These are phyloP conservation scores for Aureobasidium vineae DNA, from an alignment of 2,329 filamentous ascomycete species.

Conservation along the genomic window DNA sequence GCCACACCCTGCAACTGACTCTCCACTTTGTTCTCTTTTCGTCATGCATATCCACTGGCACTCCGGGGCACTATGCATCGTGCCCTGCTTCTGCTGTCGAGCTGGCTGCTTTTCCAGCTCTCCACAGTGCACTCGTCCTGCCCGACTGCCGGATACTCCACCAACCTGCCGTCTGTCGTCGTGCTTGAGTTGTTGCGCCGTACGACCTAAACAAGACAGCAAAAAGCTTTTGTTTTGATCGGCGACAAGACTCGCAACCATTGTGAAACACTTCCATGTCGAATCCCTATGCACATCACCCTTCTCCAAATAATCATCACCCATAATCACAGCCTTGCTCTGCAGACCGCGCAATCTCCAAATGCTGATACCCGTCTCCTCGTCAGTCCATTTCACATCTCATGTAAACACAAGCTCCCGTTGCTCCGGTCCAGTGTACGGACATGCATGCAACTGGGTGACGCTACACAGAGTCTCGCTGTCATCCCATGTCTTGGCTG, in stretches of 20 bases:
- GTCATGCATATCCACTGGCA: conserved; percentile 7
- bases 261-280: conserved; percentile 22
- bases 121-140: background rate
- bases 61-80: background rate
- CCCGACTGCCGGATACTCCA: conserved; percentile 2
- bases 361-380: background rate
- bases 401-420: conserved; percentile 20
- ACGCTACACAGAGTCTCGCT: conserved; percentile 16
- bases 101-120: background rate
- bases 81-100: conserved; percentile 5
- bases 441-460: conserved; percentile 15
- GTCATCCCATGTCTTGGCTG: conserved; percentile 20
- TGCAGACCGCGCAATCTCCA: conserved; percentile 9
- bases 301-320: background rate
- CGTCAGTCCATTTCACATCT: background rate
- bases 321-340: background rate
- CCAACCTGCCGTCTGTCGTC: conserved; percentile 17
- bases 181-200: conserved; percentile 15
- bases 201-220: conserved; percentile 21
- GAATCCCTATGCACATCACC: conserved; percentile 21
- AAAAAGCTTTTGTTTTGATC: conserved; percentile 10
- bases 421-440: background rate
- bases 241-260: conserved; percentile 16
- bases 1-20: conserved; percentile 8
- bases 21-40: conserved; percentile 12